Base-by-base conservation (phyloP, 2,329 filamentous ascomycete genomes). In the Calonectria ilicicola region DNA sequence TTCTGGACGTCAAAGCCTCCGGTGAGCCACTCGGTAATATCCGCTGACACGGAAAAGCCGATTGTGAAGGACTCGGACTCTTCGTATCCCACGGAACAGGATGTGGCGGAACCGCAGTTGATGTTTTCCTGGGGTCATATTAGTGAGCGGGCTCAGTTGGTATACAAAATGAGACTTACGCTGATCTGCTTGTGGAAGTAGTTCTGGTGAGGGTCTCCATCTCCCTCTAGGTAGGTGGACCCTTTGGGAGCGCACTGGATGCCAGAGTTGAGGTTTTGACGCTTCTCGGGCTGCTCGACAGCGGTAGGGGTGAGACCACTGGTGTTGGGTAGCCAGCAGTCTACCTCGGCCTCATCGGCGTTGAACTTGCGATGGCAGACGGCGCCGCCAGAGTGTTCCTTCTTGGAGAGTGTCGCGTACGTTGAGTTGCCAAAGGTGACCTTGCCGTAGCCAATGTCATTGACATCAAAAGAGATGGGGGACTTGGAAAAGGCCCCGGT, bases 131-230 rank as follows among this genome's bases (percentile, higher is more conserved):
- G 44, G 29, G 10, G 6, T 19, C 14, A 9, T n/a, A 15, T 51
- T 51, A 66, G 29, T 35, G 6, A 7, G 4, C 14, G 21, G 19
- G n/a, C 44, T 47, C 19, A n/a, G n/a, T 12, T 21, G 21, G 12
- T 12, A 19, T 46, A 2, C 9, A 21, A 46, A 17, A 27, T 29
- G 10, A 26, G 9, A n/a, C 29, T 66, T 53, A 53, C 68, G 23
- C 63, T 70, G 7, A 70, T 70, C 15, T 70, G 68, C 51, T 49
- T 65, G 44, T 70, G 51, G 19, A 32, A 70, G 63, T 66, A 70
- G 53, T 70, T 70, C 44, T 70, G 63, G 32, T 70, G 63, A 3
- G 68, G 68, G 35, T 70, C 53, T 35, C 68, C 68, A n/a, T 70
- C 68, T 8, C 68, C 68, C 2, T 53, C 53, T 29, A 66, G n/a